These are phyloP conservation scores for Blastocystis sp. DNA, from an alignment of 352 stramenopile species.

Conservation along the genomic window DNA sequence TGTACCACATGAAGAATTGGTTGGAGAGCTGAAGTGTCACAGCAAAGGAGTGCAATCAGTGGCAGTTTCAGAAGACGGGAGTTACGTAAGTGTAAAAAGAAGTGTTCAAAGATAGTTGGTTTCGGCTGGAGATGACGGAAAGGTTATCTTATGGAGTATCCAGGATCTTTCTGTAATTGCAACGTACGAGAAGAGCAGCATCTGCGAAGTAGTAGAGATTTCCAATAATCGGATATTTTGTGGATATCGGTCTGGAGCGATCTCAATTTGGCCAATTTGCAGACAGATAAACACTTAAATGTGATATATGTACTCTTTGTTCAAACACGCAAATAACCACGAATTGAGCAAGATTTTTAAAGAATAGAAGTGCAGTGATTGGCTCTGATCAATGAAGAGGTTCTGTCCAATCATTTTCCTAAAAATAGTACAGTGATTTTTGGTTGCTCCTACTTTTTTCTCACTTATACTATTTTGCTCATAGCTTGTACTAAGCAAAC, in stretches of 20 bases:
- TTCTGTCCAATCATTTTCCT: not conserved
- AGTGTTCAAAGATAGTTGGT: not conserved
- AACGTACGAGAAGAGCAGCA: not conserved
- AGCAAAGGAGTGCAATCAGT: not conserved
- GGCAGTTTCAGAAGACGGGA: not conserved
- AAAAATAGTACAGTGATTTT: not conserved
- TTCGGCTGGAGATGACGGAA: not conserved
- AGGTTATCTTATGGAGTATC: not conserved
- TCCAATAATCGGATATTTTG: too few relatives aligned
- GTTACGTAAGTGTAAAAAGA: not conserved
- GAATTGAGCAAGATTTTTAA: too few relatives aligned
- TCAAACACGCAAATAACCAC: too few relatives aligned
- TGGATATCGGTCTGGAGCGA: too few relatives aligned
- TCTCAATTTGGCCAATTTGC: too few relatives aligned
- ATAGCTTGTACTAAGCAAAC: conserved; percentile 89
- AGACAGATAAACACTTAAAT: too few relatives aligned
- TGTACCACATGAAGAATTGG: not conserved
- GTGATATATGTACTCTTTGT: too few relatives aligned
- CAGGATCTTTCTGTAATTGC: not conserved
- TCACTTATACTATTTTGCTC: not conserved
- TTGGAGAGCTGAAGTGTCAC: not conserved
- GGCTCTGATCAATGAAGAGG: not conserved
- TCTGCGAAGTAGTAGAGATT: not conserved
- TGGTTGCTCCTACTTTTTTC: not conserved
- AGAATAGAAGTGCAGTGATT: too few relatives aligned